Percentiles rank a stretch among this genome's conserved stretches.
Conservation (phyloP, 176 grass and related monocot genomes). For the Eleusine indica region DNA sequence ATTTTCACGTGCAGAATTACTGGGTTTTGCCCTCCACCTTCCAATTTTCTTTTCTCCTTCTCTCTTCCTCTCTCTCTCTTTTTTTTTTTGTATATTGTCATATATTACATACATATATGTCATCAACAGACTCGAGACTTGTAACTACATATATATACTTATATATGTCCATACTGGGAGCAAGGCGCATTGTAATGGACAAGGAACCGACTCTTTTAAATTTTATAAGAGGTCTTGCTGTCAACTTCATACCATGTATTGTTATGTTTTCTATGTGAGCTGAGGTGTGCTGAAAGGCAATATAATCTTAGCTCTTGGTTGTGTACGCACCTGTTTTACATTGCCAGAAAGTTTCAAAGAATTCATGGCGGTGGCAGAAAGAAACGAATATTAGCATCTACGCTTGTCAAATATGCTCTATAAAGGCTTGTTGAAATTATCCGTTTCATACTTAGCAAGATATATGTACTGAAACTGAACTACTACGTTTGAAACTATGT, state of each 20-base stretch:
- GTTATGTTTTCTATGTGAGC: neutral
- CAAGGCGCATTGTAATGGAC: slow-evolving; percentile 49
- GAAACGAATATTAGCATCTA: neutral
- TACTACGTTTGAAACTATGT: too few species aligned
- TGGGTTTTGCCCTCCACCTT: slow-evolving; percentile 48
- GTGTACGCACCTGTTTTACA: neutral
- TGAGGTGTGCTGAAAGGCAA: neutral
- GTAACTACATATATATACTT: slow-evolving; percentile 39
- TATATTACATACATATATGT: slow-evolving; percentile 53
- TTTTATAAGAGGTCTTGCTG: slow-evolving; percentile 34
- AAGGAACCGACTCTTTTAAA: slow-evolving; percentile 22
- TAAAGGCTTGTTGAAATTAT: too few species aligned
- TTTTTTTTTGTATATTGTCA: slow-evolving; percentile 55
- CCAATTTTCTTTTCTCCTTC: slow-evolving; percentile 8
- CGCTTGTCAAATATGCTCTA: neutral
- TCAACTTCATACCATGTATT: slow-evolving; percentile 1
- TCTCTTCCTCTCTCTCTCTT: neutral
- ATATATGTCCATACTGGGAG: slow-evolving; percentile 41
- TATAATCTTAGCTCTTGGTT: neutral
- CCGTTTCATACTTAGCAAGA: too few species aligned
- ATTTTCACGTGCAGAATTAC: slow-evolving; percentile 41
- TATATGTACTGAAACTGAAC: too few species aligned
- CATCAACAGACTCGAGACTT: slow-evolving; percentile 48
- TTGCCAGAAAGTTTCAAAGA: neutral
- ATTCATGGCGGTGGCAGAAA: neutral